Percentiles rank a stretch among this genome's conserved stretches.
phyloP scores from a whole-genome alignment of 2,329 filamentous ascomycete species.

The Phaeoacremonium minimum region DNA sequence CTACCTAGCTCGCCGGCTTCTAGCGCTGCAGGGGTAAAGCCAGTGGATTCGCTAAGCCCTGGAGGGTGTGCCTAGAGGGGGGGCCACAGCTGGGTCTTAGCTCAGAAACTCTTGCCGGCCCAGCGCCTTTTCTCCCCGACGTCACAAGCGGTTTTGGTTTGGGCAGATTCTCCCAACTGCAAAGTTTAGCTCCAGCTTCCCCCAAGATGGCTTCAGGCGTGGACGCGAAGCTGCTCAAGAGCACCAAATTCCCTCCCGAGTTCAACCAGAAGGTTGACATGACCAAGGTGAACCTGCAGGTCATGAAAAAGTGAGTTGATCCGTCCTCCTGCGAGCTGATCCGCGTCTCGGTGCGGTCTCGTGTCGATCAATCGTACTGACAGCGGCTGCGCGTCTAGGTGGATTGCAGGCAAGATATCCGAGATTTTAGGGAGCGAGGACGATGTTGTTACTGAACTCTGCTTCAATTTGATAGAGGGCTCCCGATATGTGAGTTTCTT shows the following conservation, averaged over 20 bases:
- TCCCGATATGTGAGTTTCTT: conserved; percentile 63
- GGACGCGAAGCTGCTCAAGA: conserved; percentile 83
- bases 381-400: conserved; percentile 50
- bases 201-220: conserved; percentile 72
- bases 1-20: neutral
- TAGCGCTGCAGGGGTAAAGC: no score
- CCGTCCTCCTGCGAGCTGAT: conserved; percentile 2
- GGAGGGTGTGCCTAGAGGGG: no score
- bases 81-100: no score
- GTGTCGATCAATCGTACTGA: conserved; percentile 5
- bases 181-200: no score
- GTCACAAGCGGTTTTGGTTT: no score
- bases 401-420: conserved; percentile 86
- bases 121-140: neutral
- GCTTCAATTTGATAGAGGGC: conserved; percentile 67
- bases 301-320: conserved; percentile 84
- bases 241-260: conserved; percentile 89
- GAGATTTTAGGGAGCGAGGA: conserved; percentile 90
- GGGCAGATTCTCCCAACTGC: neutral
- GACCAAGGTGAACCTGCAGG: conserved; percentile 92
- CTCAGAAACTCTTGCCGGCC: no score
- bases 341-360: no score
- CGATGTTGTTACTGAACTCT: conserved; percentile 89
- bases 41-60: no score
- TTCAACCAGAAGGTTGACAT: conserved; percentile 97